Evolutionary conservation across 2,329 filamentous ascomycete species (phyloP).

Genomic region (Neofusicoccum laricinum): DNA sequence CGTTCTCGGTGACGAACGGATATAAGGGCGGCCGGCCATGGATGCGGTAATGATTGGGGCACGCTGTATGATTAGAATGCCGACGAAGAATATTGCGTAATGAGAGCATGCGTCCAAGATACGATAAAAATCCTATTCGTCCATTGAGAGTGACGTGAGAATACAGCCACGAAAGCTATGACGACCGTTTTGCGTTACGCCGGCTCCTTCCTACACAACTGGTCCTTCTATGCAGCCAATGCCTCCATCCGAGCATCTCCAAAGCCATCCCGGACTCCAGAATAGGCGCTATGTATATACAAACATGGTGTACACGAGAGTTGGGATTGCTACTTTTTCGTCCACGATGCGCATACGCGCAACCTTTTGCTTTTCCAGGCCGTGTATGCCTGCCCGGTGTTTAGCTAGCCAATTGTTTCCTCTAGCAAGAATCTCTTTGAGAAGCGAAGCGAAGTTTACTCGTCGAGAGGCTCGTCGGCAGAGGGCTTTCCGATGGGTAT

Average conservation of each 20-base stretch:
- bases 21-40: slow-evolving; percentile 13
- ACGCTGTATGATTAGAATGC: slow-evolving; percentile 16
- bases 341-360: background rate
- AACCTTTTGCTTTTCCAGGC: background rate
- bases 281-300: slow-evolving; percentile 5
- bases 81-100: slow-evolving; percentile 16
- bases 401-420: background rate
- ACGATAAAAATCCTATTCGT: background rate
- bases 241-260: slow-evolving; percentile 1
- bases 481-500: slow-evolving; percentile 30
- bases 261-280: slow-evolving; percentile 14
- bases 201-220: background rate
- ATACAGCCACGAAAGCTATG: background rate
- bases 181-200: background rate
- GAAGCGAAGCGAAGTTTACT: slow-evolving; percentile 1
- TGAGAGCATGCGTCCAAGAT: slow-evolving; percentile 16
- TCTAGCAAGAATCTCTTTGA: background rate
- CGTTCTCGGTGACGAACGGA: slow-evolving; percentile 23
- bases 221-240: slow-evolving; percentile 11
- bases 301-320: slow-evolving; percentile 13
- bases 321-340: background rate
- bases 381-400: background rate
- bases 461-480: background rate
- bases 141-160: background rate
- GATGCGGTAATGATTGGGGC: slow-evolving; percentile 8